A percentile compares a stretch with the other conserved stretches of the same genome.
Conservation (phyloP, 2,329 filamentous ascomycete genomes). For the Botrytis porri region DNA sequence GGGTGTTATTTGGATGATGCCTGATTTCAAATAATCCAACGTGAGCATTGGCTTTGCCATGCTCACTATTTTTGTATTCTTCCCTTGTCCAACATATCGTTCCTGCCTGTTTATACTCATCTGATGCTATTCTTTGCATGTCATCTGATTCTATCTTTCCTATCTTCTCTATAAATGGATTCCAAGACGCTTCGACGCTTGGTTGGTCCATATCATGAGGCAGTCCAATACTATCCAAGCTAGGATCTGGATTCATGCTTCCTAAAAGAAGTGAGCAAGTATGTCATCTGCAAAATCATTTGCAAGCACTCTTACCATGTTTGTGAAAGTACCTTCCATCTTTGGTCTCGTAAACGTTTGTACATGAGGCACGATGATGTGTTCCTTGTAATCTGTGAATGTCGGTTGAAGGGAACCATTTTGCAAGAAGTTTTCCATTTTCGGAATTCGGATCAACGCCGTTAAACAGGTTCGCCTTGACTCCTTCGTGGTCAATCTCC, state of each 20-base stretch:
- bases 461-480: neutral
- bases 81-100: conserved; percentile 5
- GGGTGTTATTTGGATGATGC: conserved; percentile 25
- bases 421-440: conserved; percentile 13
- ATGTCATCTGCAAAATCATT: neutral
- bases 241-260: neutral
- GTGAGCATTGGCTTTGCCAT: conserved; percentile 44
- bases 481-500: conserved; percentile 13
- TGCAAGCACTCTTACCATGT: neutral
- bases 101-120: neutral
- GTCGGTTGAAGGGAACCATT: conserved; percentile 27
- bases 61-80: conserved; percentile 38
- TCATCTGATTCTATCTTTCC: neutral
- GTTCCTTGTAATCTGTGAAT: conserved; percentile 26
- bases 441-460: neutral
- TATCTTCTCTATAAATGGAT: neutral
- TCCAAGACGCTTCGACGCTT: neutral
- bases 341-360: neutral
- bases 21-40: conserved; percentile 43
- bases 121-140: neutral
- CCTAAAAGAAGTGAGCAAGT: neutral
- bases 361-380: neutral
- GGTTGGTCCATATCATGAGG: neutral
- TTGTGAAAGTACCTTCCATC: neutral
- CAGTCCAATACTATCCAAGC: neutral